phyloP scores from a whole-genome alignment of 768 basidiomycete species.

The Tulasnella calospora region DNA sequence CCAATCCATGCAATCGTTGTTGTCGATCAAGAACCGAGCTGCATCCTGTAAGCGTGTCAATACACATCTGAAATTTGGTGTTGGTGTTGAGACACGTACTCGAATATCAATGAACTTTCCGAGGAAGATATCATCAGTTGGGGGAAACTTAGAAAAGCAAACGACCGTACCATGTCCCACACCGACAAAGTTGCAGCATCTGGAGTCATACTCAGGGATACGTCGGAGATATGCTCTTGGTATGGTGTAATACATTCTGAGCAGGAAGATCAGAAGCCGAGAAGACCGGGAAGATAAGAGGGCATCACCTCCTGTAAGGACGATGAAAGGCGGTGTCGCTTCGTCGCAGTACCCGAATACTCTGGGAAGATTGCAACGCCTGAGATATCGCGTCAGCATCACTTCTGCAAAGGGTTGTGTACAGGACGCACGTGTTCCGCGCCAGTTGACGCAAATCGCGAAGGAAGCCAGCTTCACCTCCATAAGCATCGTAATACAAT shows the following conservation, averaged over 20 bases:
- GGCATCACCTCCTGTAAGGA: not conserved
- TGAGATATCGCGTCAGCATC: not conserved
- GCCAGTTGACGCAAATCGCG: not conserved
- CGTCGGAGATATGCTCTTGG: not conserved
- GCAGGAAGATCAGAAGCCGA: not conserved
- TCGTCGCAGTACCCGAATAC: not conserved
- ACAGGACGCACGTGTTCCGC: not conserved
- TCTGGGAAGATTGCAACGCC: not conserved
- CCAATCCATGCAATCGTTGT: not conserved
- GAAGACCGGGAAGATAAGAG: not conserved
- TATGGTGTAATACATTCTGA: not conserved
- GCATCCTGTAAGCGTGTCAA: not conserved
- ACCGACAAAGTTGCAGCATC: not conserved
- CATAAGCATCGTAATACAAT: not conserved
- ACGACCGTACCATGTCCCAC: not conserved
- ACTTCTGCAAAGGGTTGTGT: not conserved
- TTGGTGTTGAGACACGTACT: not conserved
- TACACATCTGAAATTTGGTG: not conserved
- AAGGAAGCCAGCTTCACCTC: not conserved
- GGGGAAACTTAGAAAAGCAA: not conserved
- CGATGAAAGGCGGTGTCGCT: not conserved
- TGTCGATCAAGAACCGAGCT: not conserved
- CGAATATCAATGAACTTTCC: not conserved
- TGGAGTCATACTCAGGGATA: not conserved
- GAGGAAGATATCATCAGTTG: not conserved